Evolutionary conservation across 2,329 filamentous ascomycete species (phyloP).

Genomic region (Alternaria sp.): DNA sequence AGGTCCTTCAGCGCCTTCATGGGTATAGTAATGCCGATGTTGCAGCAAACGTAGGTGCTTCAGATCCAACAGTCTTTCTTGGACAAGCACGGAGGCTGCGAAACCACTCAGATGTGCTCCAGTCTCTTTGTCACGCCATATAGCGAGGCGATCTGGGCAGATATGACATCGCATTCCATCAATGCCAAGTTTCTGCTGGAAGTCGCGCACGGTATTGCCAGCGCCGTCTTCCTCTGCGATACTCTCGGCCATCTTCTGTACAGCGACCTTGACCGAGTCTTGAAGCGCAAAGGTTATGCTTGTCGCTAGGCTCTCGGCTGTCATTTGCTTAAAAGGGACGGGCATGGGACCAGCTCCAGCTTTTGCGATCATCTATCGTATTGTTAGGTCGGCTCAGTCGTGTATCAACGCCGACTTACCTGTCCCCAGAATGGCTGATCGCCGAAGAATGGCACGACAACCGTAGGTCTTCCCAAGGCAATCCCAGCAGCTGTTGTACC

Average conservation of each 20-base stretch:
- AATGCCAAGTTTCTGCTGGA: conserved; percentile 16
- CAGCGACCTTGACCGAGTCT: conserved; percentile 36
- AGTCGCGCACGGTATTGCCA: conserved; percentile 12
- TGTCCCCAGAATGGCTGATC: conserved; percentile 64
- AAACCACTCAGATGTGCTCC: conserved; percentile 26
- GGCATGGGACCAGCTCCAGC: conserved; percentile 58
- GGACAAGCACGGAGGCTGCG: conserved; percentile 14
- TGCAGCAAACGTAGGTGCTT: conserved; percentile 21
- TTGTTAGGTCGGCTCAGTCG: neutral
- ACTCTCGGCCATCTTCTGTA: conserved; percentile 22
- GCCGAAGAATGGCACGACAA: conserved; percentile 64
- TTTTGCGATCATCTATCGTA: conserved; percentile 54
- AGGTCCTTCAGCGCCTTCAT: conserved; percentile 27
- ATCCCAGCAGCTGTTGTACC: conserved; percentile 65
- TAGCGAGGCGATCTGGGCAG: conserved; percentile 24
- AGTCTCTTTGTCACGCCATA: conserved; percentile 27
- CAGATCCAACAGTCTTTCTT: conserved; percentile 11
- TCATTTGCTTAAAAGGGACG: conserved; percentile 56
- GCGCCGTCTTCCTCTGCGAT: conserved; percentile 27
- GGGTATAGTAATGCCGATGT: conserved; percentile 28
- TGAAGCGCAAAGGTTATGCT: conserved; percentile 56
- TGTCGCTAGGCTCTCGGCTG: conserved; percentile 51
- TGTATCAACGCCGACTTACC: neutral
- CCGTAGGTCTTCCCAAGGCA: conserved; percentile 58
- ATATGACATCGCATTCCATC: conserved; percentile 28